These are phyloP conservation scores for Platanthera guangdongensis DNA, from an alignment of 106 monocot genomes.

Conservation along the genomic window DNA sequence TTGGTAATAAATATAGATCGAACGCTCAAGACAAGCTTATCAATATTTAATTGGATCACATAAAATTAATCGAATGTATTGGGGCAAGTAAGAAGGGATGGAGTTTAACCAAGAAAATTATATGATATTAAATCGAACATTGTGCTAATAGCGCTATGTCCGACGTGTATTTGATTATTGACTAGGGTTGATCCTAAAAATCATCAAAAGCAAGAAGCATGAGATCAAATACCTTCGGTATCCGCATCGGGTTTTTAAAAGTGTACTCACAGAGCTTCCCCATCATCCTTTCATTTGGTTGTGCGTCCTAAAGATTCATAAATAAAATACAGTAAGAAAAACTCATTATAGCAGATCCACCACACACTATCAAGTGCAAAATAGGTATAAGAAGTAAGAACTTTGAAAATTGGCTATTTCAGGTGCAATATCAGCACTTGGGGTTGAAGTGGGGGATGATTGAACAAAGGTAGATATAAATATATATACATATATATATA, in stretches of 20 bases:
- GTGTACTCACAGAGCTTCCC: conserved; percentile 87
- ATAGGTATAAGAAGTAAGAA: conserved; percentile 2
- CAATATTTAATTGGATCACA: no score
- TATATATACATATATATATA: no score
- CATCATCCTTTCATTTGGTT: conserved; percentile 89
- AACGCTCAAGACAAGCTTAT: no score
- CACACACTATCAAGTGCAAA: background rate
- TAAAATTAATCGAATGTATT: no score
- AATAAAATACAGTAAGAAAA: background rate
- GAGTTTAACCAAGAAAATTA: background rate
- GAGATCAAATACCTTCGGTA: conserved; percentile 59
- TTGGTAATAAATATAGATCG: no score
- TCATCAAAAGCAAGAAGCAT: background rate
- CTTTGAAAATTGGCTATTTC: background rate
- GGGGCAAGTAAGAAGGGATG: no score
- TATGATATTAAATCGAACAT: background rate
- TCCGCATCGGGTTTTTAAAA: conserved; percentile 78
- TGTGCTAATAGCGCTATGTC: background rate
- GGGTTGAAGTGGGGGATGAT: background rate
- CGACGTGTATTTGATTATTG: background rate
- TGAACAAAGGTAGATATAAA: background rate
- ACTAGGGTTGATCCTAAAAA: background rate
- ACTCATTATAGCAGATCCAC: background rate
- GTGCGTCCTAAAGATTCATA: conserved; percentile 52
- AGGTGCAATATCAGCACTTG: background rate